Percentiles rank a stretch among this genome's conserved stretches.
phyloP scores from a whole-genome alignment of 345 rosid species.

The Citrus mangshanensis region DNA sequence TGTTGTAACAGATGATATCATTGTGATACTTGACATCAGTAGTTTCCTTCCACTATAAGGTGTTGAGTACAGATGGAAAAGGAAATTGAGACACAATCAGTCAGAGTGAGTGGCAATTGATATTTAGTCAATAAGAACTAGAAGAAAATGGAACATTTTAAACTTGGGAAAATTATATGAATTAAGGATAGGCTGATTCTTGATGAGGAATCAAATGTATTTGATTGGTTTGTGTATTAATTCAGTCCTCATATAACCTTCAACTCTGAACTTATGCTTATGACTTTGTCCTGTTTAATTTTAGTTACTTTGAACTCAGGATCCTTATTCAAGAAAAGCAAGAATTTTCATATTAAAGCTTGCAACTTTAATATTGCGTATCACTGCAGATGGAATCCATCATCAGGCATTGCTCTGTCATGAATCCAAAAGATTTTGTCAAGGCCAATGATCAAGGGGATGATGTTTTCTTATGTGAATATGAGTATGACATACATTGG shows the following conservation, averaged over 20 bases:
- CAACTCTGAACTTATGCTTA: neutral
- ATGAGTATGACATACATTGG: slow-evolving; percentile 89
- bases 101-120: neutral
- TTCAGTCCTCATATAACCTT: neutral
- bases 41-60: neutral
- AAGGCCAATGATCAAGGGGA: slow-evolving; percentile 75
- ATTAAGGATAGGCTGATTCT: neutral
- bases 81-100: neutral
- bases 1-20: neutral
- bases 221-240: neutral
- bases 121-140: neutral
- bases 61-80: neutral
- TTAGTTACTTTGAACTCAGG: neutral
- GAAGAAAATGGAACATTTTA: neutral
- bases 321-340: slow-evolving; percentile 4
- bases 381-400: slow-evolving; percentile 68
- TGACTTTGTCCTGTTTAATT: neutral
- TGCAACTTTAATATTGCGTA: slow-evolving; percentile 1
- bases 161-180: neutral
- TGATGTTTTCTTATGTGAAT: slow-evolving; percentile 88
- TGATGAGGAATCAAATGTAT: neutral
- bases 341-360: neutral
- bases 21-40: neutral
- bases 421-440: slow-evolving; percentile 65
- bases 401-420: slow-evolving; percentile 75